Conservation (phyloP, 106 monocot genomes). For the Apostasia ramifera region DNA sequence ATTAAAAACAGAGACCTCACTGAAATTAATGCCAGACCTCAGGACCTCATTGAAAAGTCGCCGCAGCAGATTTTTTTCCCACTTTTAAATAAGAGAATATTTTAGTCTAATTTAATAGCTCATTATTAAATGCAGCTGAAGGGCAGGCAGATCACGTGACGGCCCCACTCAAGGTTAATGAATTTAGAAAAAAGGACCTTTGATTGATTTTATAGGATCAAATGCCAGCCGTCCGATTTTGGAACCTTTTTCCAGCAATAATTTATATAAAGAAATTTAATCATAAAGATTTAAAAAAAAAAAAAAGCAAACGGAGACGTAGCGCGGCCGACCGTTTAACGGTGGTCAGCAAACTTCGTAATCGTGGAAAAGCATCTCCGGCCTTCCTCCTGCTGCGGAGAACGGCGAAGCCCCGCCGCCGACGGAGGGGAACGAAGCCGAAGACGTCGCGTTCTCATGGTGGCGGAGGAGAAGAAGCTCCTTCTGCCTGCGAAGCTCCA, state of each 20-base stretch:
- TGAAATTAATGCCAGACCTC: too few species aligned
- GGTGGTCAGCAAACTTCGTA: background rate
- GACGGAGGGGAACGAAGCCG: background rate
- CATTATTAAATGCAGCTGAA: too few species aligned
- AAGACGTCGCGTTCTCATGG: background rate
- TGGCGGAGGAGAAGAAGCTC: conserved; percentile 15
- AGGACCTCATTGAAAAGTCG: too few species aligned
- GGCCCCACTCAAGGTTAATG: too few species aligned
- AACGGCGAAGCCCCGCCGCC: too few species aligned
- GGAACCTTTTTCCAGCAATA: background rate
- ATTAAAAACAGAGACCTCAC: too few species aligned
- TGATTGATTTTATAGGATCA: background rate
- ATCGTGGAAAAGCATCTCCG: conserved; percentile 6
- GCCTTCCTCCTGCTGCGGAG: too few species aligned
- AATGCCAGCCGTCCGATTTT: background rate
- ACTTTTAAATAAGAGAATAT: too few species aligned
- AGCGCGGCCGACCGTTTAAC: background rate
- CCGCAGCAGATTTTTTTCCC: too few species aligned
- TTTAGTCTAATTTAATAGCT: too few species aligned
- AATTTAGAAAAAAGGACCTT: background rate
- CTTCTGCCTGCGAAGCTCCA: conserved; percentile 88
- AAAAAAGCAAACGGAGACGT: background rate
- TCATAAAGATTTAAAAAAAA: background rate
- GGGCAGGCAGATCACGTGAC: too few species aligned
- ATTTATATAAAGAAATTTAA: background rate